Percentiles rank a stretch among this genome's conserved stretches.
Conservation (phyloP, 2,329 filamentous ascomycete species). For the Exophiala sideris region DNA sequence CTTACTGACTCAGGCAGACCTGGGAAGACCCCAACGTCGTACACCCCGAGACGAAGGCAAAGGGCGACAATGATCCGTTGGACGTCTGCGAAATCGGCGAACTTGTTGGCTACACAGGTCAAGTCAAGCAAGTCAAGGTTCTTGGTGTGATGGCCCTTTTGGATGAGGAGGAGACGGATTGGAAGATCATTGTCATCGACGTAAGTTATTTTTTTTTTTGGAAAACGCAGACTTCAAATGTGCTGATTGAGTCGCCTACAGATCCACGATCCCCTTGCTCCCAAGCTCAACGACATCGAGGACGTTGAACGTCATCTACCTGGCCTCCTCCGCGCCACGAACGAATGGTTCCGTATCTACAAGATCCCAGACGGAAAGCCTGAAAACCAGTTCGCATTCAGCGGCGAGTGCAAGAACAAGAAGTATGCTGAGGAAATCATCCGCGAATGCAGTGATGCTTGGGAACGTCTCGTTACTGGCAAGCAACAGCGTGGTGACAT, state of each 20-base stretch:
- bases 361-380: slow-evolving; percentile 99
- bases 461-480: slow-evolving; percentile 93
- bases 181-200: slow-evolving; percentile 99
- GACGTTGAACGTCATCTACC: slow-evolving; percentile 98
- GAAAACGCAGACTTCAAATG: neutral
- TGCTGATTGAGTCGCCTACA: neutral
- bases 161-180: slow-evolving; percentile 99
- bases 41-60: slow-evolving; percentile 99
- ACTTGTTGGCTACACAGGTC: slow-evolving; percentile 90
- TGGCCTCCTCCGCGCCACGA: slow-evolving; percentile 92
- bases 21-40: slow-evolving; percentile 97
- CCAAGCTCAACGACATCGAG: slow-evolving; percentile 97
- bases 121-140: slow-evolving; percentile 99
- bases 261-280: slow-evolving; percentile 83
- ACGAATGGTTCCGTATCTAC: slow-evolving; percentile 99
- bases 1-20: slow-evolving; percentile 57
- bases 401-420: slow-evolving; percentile 99
- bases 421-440: slow-evolving; percentile 96
- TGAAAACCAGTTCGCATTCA: slow-evolving; percentile 99
- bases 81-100: slow-evolving; percentile 99
- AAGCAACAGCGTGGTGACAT: slow-evolving; percentile 76
- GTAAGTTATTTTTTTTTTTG: slow-evolving; percentile 25
- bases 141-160: slow-evolving; percentile 98
- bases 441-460: slow-evolving; percentile 92
- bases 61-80: slow-evolving; percentile 98